Percentiles rank a stretch among this genome's conserved stretches.
These are phyloP conservation scores for Microstegium vimineum DNA, from an alignment of 176 grass and related monocot species.

Conservation along the genomic window DNA sequence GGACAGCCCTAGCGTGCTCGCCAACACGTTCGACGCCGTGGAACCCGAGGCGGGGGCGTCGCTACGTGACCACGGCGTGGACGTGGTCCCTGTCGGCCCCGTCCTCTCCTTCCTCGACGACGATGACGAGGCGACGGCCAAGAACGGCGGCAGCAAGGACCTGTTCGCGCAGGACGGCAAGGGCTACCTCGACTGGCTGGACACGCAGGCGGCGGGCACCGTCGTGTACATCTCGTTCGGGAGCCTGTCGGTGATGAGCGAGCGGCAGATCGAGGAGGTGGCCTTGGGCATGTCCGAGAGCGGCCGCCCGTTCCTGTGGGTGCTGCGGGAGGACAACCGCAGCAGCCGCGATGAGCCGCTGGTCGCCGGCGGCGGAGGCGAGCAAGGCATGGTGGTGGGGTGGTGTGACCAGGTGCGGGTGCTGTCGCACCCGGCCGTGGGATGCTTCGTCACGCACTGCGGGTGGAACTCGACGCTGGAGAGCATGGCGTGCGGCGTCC, in stretches of 20 bases:
- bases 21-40: slow-evolving; percentile 65
- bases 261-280: slow-evolving; percentile 54
- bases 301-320: slow-evolving; percentile 58
- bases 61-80: slow-evolving; percentile 15
- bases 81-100: slow-evolving; percentile 57
- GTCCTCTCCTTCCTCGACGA: slow-evolving; percentile 41
- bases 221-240: slow-evolving; percentile 83
- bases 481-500: slow-evolving; percentile 49
- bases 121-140: not conserved
- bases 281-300: slow-evolving; percentile 35
- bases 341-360: not conserved
- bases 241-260: slow-evolving; percentile 53
- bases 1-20: slow-evolving; percentile 37
- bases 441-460: slow-evolving; percentile 79
- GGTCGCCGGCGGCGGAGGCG: too few species aligned
- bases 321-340: slow-evolving; percentile 62
- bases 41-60: slow-evolving; percentile 40
- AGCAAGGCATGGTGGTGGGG: slow-evolving; percentile 55
- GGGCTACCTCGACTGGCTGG: slow-evolving; percentile 63
- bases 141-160: slow-evolving; percentile 26
- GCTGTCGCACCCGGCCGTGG: slow-evolving; percentile 55
- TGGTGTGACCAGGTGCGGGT: slow-evolving; percentile 73
- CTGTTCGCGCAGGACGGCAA: slow-evolving; percentile 45
- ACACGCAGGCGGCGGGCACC: slow-evolving; percentile 29
- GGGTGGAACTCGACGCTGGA: slow-evolving; percentile 67